Evolutionary conservation across 106 monocot species (phyloP).

Genomic region (Apostasia ramifera): DNA sequence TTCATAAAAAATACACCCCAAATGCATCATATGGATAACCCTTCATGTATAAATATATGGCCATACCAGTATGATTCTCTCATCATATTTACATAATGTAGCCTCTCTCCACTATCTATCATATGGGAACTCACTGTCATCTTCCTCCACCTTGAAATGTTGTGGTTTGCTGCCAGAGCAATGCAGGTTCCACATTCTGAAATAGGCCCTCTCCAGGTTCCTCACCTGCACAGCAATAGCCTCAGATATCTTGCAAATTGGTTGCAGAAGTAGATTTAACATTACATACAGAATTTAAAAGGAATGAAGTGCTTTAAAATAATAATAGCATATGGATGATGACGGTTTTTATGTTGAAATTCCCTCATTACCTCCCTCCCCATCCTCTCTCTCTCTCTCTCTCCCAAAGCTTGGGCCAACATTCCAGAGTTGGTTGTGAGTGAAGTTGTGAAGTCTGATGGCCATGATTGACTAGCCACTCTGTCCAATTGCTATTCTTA

Average conservation of each 20-base stretch:
- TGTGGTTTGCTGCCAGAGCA: conserved; percentile 53
- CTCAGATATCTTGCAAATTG: no score
- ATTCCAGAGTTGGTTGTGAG: conserved; percentile 1
- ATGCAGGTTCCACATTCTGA: conserved; percentile 85
- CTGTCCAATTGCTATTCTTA: conserved; percentile 84
- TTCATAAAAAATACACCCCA: conserved; percentile 13
- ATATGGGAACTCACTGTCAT: conserved; percentile 63
- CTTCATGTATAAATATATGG: background rate
- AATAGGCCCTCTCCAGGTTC: conserved; percentile 82
- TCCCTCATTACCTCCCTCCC: no score
- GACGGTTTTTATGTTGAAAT: no score
- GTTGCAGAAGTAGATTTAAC: background rate
- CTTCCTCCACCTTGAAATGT: conserved; percentile 75
- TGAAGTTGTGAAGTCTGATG: conserved; percentile 31
- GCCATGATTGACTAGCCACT: conserved; percentile 86
- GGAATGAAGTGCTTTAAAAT: background rate
- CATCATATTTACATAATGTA: conserved; percentile 23
- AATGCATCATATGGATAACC: conserved; percentile 29
- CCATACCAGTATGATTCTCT: background rate
- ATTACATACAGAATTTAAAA: background rate
- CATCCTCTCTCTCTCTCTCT: no score
- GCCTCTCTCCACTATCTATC: conserved; percentile 28
- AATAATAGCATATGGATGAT: background rate
- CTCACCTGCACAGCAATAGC: conserved; percentile 44
- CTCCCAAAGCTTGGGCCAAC: no score